Evolutionary conservation across 2,329 filamentous ascomycete species (phyloP).

Genomic region (Fusarium begoniae): DNA sequence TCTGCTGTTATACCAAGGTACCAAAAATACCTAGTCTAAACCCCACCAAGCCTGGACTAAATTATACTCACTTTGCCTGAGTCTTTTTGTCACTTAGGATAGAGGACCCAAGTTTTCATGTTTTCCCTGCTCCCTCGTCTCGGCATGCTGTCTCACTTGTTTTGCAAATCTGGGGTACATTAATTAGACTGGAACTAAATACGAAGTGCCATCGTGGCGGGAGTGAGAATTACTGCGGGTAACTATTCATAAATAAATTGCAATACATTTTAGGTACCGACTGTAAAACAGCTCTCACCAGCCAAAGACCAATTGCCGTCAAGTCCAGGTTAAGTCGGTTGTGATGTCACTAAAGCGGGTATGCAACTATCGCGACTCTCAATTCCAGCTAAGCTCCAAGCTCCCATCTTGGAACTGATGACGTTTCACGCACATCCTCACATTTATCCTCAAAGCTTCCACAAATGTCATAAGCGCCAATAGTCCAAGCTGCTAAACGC

Average conservation of each 20-base stretch:
- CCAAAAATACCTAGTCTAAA: neutral
- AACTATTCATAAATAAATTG: fast-evolving
- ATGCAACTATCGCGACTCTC: conserved; percentile 43
- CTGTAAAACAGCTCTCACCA: neutral
- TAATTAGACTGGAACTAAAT: neutral
- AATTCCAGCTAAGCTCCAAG: conserved; percentile 34
- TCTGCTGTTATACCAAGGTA: neutral
- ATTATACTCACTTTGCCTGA: no score
- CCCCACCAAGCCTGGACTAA: fast-evolving
- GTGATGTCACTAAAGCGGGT: conserved; percentile 32
- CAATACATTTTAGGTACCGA: no score
- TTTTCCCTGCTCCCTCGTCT: fast-evolving
- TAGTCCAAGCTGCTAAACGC: conserved; percentile 23
- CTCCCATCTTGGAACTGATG: conserved; percentile 27
- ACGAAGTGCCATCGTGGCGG: no score
- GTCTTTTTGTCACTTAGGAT: neutral
- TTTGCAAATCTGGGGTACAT: neutral
- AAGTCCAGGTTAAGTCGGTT: neutral
- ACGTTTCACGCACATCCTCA: conserved; percentile 12
- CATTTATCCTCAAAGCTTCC: neutral
- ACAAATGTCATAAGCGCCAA: conserved; percentile 32
- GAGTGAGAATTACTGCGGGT: fast-evolving
- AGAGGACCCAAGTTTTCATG: neutral
- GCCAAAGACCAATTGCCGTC: neutral
- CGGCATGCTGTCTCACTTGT: neutral